Evolutionary conservation across 2,329 filamentous ascomycete genomes (phyloP), one percentile per base, ranked within the genome.

Genomic region (Pyricularia grisea): DNA sequence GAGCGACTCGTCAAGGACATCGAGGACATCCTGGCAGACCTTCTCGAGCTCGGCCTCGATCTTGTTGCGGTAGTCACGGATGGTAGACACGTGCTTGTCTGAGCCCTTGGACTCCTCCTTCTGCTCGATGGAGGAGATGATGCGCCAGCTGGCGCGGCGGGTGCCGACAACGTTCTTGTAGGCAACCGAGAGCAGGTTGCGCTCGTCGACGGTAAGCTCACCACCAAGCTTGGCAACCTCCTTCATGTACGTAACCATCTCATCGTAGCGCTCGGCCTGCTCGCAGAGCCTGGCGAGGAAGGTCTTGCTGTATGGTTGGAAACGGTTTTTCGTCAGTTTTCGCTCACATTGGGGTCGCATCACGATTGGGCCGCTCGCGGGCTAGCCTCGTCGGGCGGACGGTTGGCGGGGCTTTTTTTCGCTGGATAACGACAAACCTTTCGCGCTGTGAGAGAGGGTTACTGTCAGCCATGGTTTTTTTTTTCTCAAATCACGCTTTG

Each of bases 221-320:
- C 86, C 88, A 79, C 92, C 88, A 80, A 94, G 92, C 75, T 92
- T 94, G 77, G 94, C 94, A 78, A 97, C 94, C 75, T 92, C 90
- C 90, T 97, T 98, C 94, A 98, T 98, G 89, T 97, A 97, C 87
- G 97, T 93, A 75, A 98, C 94, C 94, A 98, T 97, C 85, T 97
- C 94, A 88, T 99, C 95, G 85, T 99, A 99, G 82, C 95, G 94
- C 90, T 99, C 95, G 83, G 95, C 95, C 90, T 99, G 95, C 91
- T 99, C 95, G 81, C 94, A 95, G 83, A 99, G 92, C 93, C 98
- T 98, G 85, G 95, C 95, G 82, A 98, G 91, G 84, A 98, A 98
- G 81, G 95, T 98, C 91, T 98, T 98, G 91, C 93, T 97, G 81
- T 80, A 75, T 68, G 55, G n/a, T 17, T 30, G 36, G 7, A 42